Base-by-base conservation (phyloP, 768 basidiomycete species). In the Russula ochroleuca region DNA sequence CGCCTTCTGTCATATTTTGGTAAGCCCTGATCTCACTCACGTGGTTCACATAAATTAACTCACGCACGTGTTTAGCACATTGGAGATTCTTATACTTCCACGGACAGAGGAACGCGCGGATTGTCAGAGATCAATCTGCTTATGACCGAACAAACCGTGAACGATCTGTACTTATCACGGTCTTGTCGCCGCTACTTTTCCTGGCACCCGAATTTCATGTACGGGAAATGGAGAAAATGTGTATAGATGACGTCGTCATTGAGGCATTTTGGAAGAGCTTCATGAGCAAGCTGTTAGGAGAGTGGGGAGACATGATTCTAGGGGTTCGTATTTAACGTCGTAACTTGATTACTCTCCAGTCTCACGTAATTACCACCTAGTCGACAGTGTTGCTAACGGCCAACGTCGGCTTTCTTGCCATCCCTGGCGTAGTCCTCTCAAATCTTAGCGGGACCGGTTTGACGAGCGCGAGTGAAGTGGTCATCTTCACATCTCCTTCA, bases 371-470 rank as follows among this genome's bases (percentile, higher is more conserved):
- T n/a, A 1, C 15, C 5, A 17, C 23, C 6, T 25, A 75, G 74
- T 69, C 73, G 0, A 74, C 74, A 2, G 75, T 76, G n/a, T 64
- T 76, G 67, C 68, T 77, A 1, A 70, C 69, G 17, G 76, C 73
- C 5, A 72, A 75, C 52, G 72, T 77, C 13, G 71, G 73, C 23
- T 76, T 76, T 50, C 69, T 77, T 14, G 73, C 76, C 77, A 75
- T 73, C 17, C 76, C 73, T 7, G 70, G 70, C n/a, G 71, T 75
- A 1, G 28, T 64, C 38, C 11, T 61, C 38, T 48, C 60, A 1
- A 62, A 57, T 41, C 28, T 57, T 9, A 61, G 15, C 17, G 50
- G 43, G 11, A 40, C 17, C 35, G 3, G 1, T 5, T 4, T 62
- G 21, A 9, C 17, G 31, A 31, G 33, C 17, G 19, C 28, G 38